Evolutionary conservation across 345 rosid genomes (phyloP).

Genomic region (Populus deltoides): DNA sequence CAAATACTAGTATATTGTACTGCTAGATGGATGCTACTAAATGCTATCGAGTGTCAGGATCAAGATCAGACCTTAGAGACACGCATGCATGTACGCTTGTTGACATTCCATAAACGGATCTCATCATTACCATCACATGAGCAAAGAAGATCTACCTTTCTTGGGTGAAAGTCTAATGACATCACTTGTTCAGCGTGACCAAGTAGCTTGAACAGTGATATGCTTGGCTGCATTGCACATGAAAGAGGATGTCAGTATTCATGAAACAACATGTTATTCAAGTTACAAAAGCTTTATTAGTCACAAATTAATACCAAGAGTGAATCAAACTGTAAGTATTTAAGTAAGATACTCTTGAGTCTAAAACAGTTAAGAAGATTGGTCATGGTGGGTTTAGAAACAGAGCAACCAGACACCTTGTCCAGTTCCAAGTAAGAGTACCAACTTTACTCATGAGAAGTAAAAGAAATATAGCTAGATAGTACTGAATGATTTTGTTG

Average conservation of each 20-base stretch:
- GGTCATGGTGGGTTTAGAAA: background rate
- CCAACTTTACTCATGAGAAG: no score
- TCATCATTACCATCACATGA: conserved; percentile 32
- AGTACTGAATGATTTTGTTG: background rate
- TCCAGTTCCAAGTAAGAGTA: no score
- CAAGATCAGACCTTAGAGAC: conserved; percentile 25
- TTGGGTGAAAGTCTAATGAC: conserved; percentile 39
- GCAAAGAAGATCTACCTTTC: conserved; percentile 26
- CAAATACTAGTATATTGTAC: background rate
- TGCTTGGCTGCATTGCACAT: conserved; percentile 23
- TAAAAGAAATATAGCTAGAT: background rate
- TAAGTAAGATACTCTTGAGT: background rate
- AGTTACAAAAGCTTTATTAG: background rate
- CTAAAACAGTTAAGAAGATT: background rate
- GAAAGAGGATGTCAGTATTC: background rate
- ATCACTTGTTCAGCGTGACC: conserved; percentile 32
- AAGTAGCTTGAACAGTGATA: conserved; percentile 16
- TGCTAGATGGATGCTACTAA: background rate
- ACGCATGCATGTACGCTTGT: conserved; percentile 9
- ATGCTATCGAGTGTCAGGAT: background rate
- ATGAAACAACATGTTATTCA: no score
- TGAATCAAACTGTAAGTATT: no score
- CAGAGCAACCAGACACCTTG: background rate
- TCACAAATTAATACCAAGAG: background rate
- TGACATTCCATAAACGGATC: conserved; percentile 34